phyloP scores from a whole-genome alignment of 2,329 filamentous ascomycete genomes.

The Rutstroemia sp. region DNA sequence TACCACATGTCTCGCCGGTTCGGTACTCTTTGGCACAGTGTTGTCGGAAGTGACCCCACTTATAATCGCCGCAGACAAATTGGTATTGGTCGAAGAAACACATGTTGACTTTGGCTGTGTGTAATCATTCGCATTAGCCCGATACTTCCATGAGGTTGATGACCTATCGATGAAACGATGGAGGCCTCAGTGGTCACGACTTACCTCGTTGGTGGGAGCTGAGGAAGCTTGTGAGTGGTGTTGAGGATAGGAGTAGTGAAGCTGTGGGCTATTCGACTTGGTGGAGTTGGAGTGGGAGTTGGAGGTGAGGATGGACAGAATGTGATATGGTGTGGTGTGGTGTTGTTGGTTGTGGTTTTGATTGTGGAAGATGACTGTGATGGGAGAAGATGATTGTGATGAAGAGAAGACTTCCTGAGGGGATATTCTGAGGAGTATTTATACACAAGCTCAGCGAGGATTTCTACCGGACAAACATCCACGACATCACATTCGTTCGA shows the following conservation, averaged over 20 bases:
- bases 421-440: slow-evolving; percentile 20
- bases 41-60: slow-evolving; percentile 87
- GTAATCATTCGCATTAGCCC: slow-evolving; percentile 15
- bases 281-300: slow-evolving; percentile 3
- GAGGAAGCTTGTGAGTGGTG: too few species aligned
- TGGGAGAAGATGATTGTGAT: slow-evolving; percentile 18
- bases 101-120: slow-evolving; percentile 48
- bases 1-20: slow-evolving; percentile 91
- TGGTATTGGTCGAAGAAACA: slow-evolving; percentile 92
- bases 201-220: slow-evolving; percentile 19
- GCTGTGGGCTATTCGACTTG: background rate
- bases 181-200: slow-evolving; percentile 8
- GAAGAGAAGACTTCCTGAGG: slow-evolving; percentile 5
- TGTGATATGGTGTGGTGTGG: background rate
- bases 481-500: slow-evolving; percentile 9
- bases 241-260: too few species aligned
- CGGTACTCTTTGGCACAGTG: slow-evolving; percentile 94
- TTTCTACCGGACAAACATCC: slow-evolving; percentile 6
- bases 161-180: slow-evolving; percentile 15
- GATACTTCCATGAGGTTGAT: slow-evolving; percentile 5
- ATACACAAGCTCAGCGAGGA: slow-evolving; percentile 14
- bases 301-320: background rate
- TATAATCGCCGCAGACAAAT: slow-evolving; percentile 84
- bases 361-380: slow-evolving; percentile 7
- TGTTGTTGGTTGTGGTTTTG: slow-evolving; percentile 3